Base-by-base conservation (phyloP, 805 yeast genomes). In the Cyberlindnera maritima region DNA sequence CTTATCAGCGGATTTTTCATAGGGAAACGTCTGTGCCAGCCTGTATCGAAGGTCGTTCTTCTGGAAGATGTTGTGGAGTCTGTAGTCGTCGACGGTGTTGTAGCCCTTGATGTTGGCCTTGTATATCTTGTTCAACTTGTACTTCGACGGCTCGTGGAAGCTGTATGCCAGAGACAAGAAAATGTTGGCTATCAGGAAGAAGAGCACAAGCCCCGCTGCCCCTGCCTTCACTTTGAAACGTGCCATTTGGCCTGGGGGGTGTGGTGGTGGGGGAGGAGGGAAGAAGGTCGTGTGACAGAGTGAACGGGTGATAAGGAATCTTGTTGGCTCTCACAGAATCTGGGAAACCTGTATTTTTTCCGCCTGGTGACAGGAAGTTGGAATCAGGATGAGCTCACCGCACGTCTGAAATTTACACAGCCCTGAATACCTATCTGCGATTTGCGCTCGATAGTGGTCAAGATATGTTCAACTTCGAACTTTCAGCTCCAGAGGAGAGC, bases 11-110 rank as follows among this genome's bases (percentile, higher is more conserved):
- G 47, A 17, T 38, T 45, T 51, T 17, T 43, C 37, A 34, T 54
- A 54, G 4, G 57, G 57, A 49, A 49, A 54, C 1, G 39, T 47
- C 26, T 29, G n/a, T 1, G 55, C 47, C 18, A 54, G 23, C 18
- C 44, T 41, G 19, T 33, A 33, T 13, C 57, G 47, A 12, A 54
- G 36, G 15, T 47, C 50, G 13, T 33, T 36, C n/a, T 20, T 26
- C 21, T 47, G 23, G 39, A 28, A 54, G 10, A 50, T 23, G 13
- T 36, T 26, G 29, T 45, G 47, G 25, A 44, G 29, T 6, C 50
- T 36, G 28, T 43, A 50, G 12, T 53, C 56, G 32, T 53, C 56
- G 8, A 53, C 49, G 13, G 36, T 4, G 9, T 12, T 12, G 32
- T 46, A 52, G 2, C 55, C 53, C 50, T 33, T 40, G 28, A 37